Conservation (phyloP, 2,329 filamentous ascomycete species). For the Dactylellina cionopaga region DNA sequence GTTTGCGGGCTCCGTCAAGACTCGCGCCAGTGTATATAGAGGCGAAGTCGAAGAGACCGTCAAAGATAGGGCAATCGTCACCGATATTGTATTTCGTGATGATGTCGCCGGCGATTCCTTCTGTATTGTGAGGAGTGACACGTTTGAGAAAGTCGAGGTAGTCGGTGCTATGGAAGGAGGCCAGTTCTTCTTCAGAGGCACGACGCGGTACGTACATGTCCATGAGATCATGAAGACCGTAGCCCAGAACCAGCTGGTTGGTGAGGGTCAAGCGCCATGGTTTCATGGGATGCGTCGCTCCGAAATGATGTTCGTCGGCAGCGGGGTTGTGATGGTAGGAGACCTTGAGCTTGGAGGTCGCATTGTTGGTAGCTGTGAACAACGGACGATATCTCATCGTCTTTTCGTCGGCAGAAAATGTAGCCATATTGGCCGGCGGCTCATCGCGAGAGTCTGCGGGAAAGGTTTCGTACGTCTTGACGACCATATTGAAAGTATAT, state of each 20-base stretch:
- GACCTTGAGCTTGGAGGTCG: constrained; percentile 64
- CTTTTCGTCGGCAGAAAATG: constrained; percentile 39
- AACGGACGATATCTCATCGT: constrained; percentile 40
- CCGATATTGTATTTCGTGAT: constrained; percentile 90
- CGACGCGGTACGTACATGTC: constrained; percentile 86
- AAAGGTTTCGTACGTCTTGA: constrained; percentile 44
- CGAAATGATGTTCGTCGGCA: constrained; percentile 97
- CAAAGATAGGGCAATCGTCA: constrained; percentile 95
- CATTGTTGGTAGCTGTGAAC: constrained; percentile 30
- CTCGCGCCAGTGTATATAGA: constrained; percentile 91
- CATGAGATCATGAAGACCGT: constrained; percentile 97
- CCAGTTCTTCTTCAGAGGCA: constrained; percentile 87
- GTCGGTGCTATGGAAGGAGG: constrained; percentile 84
- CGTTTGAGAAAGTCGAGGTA: constrained; percentile 87
- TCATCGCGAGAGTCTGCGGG: constrained; percentile 41
- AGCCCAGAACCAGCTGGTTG: constrained; percentile 92
- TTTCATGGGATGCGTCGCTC: constrained; percentile 97
- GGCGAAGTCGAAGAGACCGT: constrained; percentile 94
- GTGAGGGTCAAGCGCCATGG: constrained; percentile 95
- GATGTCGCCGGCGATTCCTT: constrained; percentile 81
- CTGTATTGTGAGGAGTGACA: constrained; percentile 99
- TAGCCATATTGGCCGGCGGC: constrained; percentile 15
- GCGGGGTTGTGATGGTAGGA: constrained; percentile 95
- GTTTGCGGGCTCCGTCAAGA: constrained; percentile 87
- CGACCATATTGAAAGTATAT: constrained; percentile 31